Conservation (phyloP, 176 grass and related monocot species). For the Saccharum spontaneum region DNA sequence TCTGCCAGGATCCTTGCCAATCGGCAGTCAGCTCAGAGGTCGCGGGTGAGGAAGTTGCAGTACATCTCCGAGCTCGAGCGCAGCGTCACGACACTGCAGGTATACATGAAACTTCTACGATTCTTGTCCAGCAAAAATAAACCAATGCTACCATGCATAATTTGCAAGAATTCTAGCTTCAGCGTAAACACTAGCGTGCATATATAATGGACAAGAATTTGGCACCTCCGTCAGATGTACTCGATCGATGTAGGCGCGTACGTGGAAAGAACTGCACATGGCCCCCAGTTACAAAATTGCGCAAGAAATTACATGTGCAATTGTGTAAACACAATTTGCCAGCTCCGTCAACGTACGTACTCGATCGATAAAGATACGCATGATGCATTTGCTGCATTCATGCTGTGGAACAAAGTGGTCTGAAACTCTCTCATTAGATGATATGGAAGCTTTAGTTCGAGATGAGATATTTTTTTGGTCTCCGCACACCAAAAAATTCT, state of each 20-base stretch:
- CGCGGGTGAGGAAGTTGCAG: conserved; percentile 95
- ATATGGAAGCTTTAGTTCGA: not conserved
- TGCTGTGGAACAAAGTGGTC: not conserved
- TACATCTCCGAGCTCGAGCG: conserved; percentile 99
- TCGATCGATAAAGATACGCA: not conserved
- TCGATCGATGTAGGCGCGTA: not conserved
- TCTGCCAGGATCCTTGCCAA: conserved; percentile 76
- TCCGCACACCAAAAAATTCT: not conserved
- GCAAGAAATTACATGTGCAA: not conserved
- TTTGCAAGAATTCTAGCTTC: not conserved
- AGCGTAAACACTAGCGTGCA: not conserved
- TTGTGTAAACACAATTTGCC: not conserved
- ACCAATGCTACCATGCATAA: not conserved
- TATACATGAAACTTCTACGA: conserved; percentile 4
- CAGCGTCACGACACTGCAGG: conserved; percentile 93
- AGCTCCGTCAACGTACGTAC: not conserved
- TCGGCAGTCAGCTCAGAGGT: conserved; percentile 96
- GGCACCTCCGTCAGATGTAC: not conserved
- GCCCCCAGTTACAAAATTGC: not conserved
- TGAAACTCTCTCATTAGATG: not conserved
- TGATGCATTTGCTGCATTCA: not conserved
- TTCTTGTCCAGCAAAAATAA: not conserved
- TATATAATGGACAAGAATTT: not conserved
- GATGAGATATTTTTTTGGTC: not conserved
- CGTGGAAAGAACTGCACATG: not conserved